A percentile compares a stretch with the other conserved stretches of the same genome.
These are phyloP conservation scores for Penicillium thymicola DNA, from an alignment of 2,329 filamentous ascomycete species.

Conservation along the genomic window DNA sequence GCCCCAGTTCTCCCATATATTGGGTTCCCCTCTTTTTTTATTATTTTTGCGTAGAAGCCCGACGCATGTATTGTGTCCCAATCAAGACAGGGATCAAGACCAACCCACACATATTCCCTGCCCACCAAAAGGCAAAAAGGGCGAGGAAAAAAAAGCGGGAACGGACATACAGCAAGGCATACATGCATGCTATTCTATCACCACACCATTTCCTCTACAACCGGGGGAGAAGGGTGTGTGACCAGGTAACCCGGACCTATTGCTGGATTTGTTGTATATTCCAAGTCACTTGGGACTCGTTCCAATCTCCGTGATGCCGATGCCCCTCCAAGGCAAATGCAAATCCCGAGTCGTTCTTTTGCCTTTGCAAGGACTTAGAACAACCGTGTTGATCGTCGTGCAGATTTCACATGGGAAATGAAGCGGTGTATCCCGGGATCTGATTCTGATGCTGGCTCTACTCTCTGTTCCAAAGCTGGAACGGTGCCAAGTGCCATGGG, in stretches of 20 bases:
- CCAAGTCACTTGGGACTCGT: not conserved
- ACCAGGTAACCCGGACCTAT: not conserved
- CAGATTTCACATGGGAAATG: not conserved
- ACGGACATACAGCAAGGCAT: not conserved
- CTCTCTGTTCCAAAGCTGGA: not conserved
- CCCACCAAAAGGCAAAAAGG: not conserved
- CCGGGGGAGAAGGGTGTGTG: not conserved
- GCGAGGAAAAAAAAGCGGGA: not conserved
- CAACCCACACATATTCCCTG: not conserved
- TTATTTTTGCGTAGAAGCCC: constrained; percentile 4
- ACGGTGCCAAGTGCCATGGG: not conserved
- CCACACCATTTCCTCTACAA: not conserved
- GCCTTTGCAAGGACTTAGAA: not conserved
- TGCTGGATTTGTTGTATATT: not conserved
- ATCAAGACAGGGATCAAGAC: constrained; percentile 6
- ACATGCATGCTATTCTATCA: not conserved
- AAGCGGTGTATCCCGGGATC: not conserved
- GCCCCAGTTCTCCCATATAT: not conserved
- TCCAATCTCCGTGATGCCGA: not conserved
- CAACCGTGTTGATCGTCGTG: not conserved
- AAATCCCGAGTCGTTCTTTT: not conserved
- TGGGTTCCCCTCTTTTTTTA: constrained; percentile 1
- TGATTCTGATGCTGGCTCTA: not conserved
- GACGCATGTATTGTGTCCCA: constrained; percentile 11
- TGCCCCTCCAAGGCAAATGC: not conserved